phyloP scores from a whole-genome alignment of 2,329 filamentous ascomycete genomes.

The Penicillium fuscoglaucum region DNA sequence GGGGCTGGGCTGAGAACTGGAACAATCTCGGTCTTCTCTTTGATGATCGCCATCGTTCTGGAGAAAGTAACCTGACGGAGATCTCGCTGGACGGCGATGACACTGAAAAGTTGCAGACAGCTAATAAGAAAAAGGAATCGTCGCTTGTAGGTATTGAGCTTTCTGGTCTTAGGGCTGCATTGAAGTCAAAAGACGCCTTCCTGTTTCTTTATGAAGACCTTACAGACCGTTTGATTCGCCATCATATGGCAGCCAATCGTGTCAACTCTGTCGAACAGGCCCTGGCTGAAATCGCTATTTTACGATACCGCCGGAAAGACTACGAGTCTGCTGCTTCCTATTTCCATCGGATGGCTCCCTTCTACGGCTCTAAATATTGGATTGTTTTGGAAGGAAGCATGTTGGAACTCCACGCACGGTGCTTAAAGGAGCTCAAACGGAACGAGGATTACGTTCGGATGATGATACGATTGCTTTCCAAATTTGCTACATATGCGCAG shows the following conservation, averaged over 20 bases:
- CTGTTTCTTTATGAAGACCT: slow-evolving; percentile 70
- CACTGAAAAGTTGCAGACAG: slow-evolving; percentile 17
- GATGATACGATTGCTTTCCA: slow-evolving; percentile 64
- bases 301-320: slow-evolving; percentile 76
- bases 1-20: slow-evolving; percentile 79
- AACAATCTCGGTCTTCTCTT: slow-evolving; percentile 52
- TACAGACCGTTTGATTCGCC: slow-evolving; percentile 80
- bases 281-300: slow-evolving; percentile 79
- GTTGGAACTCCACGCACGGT: slow-evolving; percentile 81
- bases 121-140: slow-evolving; percentile 18
- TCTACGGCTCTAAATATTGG: slow-evolving; percentile 79
- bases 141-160: slow-evolving; percentile 54
- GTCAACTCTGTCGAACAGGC: slow-evolving; percentile 73
- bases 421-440: slow-evolving; percentile 72
- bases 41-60: slow-evolving; percentile 30
- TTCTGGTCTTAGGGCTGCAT: slow-evolving; percentile 59
- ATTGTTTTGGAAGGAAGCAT: slow-evolving; percentile 76
- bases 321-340: slow-evolving; percentile 71
- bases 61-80: slow-evolving; percentile 36
- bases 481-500: slow-evolving; percentile 38
- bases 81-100: slow-evolving; percentile 36
- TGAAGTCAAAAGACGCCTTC: slow-evolving; percentile 64
- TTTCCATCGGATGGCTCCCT: slow-evolving; percentile 74
- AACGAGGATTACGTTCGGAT: slow-evolving; percentile 78
- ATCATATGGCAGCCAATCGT: slow-evolving; percentile 78